Base-by-base conservation (phyloP, 1,139 yeast species). In the Hansenula lynferdii region DNA sequence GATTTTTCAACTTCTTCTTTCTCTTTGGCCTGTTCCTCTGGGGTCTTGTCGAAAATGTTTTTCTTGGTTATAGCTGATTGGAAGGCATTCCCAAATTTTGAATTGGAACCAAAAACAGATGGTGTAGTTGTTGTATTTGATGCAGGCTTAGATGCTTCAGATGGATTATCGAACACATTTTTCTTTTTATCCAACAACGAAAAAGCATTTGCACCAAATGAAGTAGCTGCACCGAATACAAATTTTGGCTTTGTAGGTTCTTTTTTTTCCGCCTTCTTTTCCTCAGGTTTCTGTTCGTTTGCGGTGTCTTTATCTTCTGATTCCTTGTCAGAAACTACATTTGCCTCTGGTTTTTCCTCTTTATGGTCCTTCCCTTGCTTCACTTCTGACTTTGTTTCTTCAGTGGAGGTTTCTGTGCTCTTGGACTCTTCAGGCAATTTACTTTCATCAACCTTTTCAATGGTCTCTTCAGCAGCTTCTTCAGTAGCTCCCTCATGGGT, bases 61-160 rank as follows among this genome's bases (percentile, higher is more conserved):
- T 75, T 72, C 48, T 74, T 75, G 31, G 59, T 61, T 23, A 71
- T 45, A 2, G 78, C 69, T 15, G 62, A 58, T 47, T 72, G 70
- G 53, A 79, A 77, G 1, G 83, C 83, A 50, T 75, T 72, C 3
- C 77, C 75, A 49, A 80, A 76, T 25, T 70, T 67, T 23, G 85
- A 70, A 12, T 75, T 75, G 28, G 81, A 65, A 0, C 89, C 87
- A 61, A 82, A 82, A 7, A 68, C 57, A 19, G 72, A 48, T 22
- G 48, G 23, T 22, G 49, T 19, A 16, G 54, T 41, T 24, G 57
- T 40, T 25, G 43, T n/a, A 4, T 38, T 22, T 5, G 36, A 11
- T 29, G 24, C n/a, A 16, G 42, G 12, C n/a, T 28, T 21, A 5
- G 32, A 16, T 2, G 41, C 16, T 16, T 30, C 17, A 3, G 54